Conservation (phyloP, 2,329 filamentous ascomycete species). For the Pestalotiopsis sp. region DNA sequence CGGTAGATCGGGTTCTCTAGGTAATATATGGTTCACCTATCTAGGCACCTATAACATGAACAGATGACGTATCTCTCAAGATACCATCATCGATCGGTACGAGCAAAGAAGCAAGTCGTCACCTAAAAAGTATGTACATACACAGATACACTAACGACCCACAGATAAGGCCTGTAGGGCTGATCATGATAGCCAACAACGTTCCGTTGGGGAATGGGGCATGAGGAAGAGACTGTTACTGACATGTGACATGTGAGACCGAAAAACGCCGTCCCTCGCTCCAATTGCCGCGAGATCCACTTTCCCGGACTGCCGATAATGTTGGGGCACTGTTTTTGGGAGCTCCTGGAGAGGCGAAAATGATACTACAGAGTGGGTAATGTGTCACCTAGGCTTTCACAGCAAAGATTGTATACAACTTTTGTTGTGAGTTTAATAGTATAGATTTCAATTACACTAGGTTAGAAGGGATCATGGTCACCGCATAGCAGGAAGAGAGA, state of each 20-base stretch:
- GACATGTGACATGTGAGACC: constrained; percentile 1
- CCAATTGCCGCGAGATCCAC: constrained; percentile 1
- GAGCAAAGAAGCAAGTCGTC: no score
- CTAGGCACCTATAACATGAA: no score
- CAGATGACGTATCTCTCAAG: no score
- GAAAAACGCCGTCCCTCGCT: neutral
- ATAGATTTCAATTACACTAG: no score
- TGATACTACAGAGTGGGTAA: neutral
- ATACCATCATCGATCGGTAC: no score
- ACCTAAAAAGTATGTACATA: no score
- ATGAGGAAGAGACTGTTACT: neutral
- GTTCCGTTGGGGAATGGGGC: neutral
- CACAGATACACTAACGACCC: no score
- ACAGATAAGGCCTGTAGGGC: no score
- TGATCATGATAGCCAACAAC: neutral
- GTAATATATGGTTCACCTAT: no score
- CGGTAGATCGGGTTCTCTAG: no score
- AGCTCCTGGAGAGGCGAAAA: neutral
- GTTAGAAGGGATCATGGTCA: no score
- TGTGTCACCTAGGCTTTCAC: neutral
- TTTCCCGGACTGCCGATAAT: constrained; percentile 3
- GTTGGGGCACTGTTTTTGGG: neutral
- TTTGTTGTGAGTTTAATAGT: neutral
- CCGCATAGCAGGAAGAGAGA: neutral
- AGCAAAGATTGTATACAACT: neutral